Evolutionary conservation across 2,329 filamentous ascomycete species (phyloP), one percentile per base, ranked within the genome.

Genomic region (Ceratocystis diversiconidia): DNA sequence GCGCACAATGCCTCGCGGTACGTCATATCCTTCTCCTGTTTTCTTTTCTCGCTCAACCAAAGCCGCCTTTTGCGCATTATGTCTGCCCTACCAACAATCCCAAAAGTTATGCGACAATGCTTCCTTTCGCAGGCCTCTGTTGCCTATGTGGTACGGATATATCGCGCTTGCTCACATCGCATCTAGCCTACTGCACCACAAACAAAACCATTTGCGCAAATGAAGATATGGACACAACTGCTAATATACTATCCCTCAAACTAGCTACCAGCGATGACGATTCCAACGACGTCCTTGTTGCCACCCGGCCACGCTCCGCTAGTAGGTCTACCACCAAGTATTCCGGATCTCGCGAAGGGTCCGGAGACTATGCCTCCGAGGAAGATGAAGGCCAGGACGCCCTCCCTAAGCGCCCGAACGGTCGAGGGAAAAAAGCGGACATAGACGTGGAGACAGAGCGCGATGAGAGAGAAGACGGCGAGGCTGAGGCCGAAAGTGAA

Each of bases 401-500:
- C 19, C 19, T 2, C 44, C 25, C 19, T 17, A 17, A n/a, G 52
- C 25, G 25, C 17, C 46, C 43, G 2, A 41, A 62, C 5, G 28
- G 32, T 5, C 30, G 41, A 22, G n/a, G 5, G 17, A 59, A 59
- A 30, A 59, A 57, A 15, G 19, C 62, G 12, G 12, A 30, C 5
- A 25, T 57, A 1, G 62, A 30, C 28, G 6, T 17, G 7, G 69
- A 65, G 5, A 67, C 72, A 15, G 72, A 72, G 67, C 69, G 68
- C 1, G 69, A 68, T 2, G 69, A 69, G 0, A 71, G 70, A 5
- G 70, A 70, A 6, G 69, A 71, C 5, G 72, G 72, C 0, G 72
- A 71, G 4, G 72, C 70, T 0, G 70, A 71, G 3, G 72, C 75
- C 5, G 72, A 74, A n/a, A 72, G 74, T 44, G 70, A 79, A 41